A percentile compares a stretch with the other conserved stretches of the same genome.
phyloP scores from a whole-genome alignment of 805 yeast species.

The Monosporozyma yasuniensis region DNA sequence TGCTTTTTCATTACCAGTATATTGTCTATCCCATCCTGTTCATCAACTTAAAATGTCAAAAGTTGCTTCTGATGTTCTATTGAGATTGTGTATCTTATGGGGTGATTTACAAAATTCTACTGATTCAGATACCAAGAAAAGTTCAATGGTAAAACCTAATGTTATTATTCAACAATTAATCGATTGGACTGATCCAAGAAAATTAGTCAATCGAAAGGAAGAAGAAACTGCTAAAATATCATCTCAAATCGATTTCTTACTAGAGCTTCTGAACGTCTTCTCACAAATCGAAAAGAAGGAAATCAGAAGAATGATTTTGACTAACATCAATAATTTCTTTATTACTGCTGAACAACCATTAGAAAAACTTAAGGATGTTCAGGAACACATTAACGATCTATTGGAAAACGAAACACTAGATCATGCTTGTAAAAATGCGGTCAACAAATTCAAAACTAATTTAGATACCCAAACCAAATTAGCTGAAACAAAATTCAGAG shows the following conservation, averaged over 20 bases:
- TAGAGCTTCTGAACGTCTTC: conserved; percentile 45
- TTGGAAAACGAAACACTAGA: conserved; percentile 30
- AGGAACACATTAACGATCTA: conserved; percentile 22
- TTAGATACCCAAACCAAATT: conserved; percentile 9
- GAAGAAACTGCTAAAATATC: conserved; percentile 36
- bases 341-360: conserved; percentile 30
- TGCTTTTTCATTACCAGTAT: conserved; percentile 82
- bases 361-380: conserved; percentile 21
- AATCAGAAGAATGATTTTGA: conserved; percentile 44
- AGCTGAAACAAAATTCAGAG: conserved; percentile 5
- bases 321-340: conserved; percentile 40
- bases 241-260: conserved; percentile 48
- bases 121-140: conserved; percentile 19
- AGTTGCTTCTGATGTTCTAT: conserved; percentile 57
- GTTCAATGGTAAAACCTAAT: conserved; percentile 35
- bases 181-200: conserved; percentile 78
- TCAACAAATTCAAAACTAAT: conserved; percentile 23
- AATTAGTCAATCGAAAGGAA: conserved; percentile 42
- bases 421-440: conserved; percentile 27
- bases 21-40: conserved; percentile 61
- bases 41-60: conserved; percentile 63
- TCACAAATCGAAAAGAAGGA: conserved; percentile 41
- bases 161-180: conserved; percentile 60
- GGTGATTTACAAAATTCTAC: conserved; percentile 32
- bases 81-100: conserved; percentile 43